These are phyloP conservation scores for Trypanosoma conorhini DNA, from an alignment of 208 protist genomes.

Conservation along the genomic window DNA sequence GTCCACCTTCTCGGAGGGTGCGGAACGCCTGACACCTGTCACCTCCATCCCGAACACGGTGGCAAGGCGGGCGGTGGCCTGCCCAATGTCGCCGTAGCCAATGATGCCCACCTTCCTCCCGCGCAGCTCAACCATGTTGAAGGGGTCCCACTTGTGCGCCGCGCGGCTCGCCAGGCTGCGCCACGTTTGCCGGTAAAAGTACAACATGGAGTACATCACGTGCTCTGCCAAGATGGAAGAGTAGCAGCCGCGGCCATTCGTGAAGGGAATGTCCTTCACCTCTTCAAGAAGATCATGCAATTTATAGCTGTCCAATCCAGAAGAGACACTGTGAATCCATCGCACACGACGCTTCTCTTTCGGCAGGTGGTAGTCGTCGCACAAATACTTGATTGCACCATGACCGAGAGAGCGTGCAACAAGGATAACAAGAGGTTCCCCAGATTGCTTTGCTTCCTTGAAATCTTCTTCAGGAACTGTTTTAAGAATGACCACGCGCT, in stretches of 20 bases:
- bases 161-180: conserved; percentile 46
- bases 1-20: conserved; percentile 31
- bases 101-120: conserved; percentile 72
- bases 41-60: conserved; percentile 71
- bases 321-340: conserved; percentile 75
- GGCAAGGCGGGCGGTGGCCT: conserved; percentile 43
- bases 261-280: conserved; percentile 54
- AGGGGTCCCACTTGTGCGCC: conserved; percentile 78
- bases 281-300: conserved; percentile 45
- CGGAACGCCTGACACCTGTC: conserved; percentile 63
- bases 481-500: no score
- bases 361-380: conserved; percentile 54
- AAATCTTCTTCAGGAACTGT: conserved; percentile 34
- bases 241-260: conserved; percentile 75
- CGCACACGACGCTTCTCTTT: conserved; percentile 51
- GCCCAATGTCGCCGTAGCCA: conserved; percentile 86
- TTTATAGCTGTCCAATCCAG: conserved; percentile 70
- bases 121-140: conserved; percentile 56
- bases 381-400: conserved; percentile 58
- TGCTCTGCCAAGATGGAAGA: conserved; percentile 76
- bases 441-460: conserved; percentile 27
- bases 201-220: conserved; percentile 70
- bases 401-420: conserved; percentile 29
- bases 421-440: conserved; percentile 37
- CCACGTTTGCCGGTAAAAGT: conserved; percentile 87